These are phyloP conservation scores for Russula earlei DNA, from an alignment of 768 basidiomycete species.

Conservation along the genomic window DNA sequence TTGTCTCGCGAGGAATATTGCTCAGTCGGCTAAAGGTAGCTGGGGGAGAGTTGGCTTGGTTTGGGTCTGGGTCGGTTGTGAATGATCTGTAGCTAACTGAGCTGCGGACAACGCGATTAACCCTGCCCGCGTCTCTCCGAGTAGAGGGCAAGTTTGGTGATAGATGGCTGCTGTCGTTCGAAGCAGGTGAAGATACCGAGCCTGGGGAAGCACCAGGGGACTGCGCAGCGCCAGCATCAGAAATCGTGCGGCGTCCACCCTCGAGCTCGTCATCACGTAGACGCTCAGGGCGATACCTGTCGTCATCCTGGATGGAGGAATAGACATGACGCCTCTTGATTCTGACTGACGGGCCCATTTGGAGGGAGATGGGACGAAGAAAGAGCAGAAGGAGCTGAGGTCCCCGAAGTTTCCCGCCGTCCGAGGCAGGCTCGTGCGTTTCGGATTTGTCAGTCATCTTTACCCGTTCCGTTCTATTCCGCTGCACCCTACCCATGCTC, in stretches of 20 bases:
- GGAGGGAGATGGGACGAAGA: background rate
- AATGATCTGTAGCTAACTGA: constrained; percentile 9
- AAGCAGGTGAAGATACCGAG: background rate
- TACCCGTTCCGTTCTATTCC: too few species aligned
- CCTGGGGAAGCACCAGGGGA: too few species aligned
- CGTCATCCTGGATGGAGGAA: constrained; percentile 10
- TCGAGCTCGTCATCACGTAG: background rate
- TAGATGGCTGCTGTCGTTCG: background rate
- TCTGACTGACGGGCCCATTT: constrained; percentile 15
- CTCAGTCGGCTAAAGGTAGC: background rate
- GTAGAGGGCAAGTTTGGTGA: background rate
- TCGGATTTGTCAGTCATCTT: too few species aligned
- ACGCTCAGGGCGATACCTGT: background rate
- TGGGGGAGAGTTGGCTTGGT: constrained; percentile 1
- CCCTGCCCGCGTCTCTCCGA: constrained; percentile 4
- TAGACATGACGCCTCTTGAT: constrained; percentile 11
- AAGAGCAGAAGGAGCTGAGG: background rate
- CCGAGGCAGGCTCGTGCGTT: too few species aligned
- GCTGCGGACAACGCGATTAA: constrained; percentile 7
- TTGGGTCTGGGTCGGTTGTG: constrained; percentile 2
- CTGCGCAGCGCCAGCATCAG: background rate
- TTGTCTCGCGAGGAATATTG: background rate
- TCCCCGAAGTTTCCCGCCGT: too few species aligned
- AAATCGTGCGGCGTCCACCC: background rate
- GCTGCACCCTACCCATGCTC: constrained; percentile 27